Conservation (phyloP, 73 alveolate species). For the Paraurostyla sp. region DNA sequence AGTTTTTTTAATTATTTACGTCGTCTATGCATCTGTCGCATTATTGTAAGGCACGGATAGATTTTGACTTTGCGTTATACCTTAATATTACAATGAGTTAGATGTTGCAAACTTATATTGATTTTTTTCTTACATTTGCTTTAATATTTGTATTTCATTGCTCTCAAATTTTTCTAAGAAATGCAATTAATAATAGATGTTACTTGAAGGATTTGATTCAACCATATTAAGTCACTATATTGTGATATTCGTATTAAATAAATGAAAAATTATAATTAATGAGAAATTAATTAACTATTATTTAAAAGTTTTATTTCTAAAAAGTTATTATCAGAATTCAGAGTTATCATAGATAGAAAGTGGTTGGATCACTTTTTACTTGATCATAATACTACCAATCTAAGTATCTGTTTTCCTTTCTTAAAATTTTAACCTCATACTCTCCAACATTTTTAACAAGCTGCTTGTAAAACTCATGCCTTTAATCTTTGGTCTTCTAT, state of each 20-base stretch:
- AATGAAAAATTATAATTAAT: neutral
- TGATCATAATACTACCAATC: constrained; percentile 19
- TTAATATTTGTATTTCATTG: neutral
- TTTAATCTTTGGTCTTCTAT: neutral
- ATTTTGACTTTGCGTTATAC: no score
- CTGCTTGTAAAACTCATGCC: constrained; percentile 62
- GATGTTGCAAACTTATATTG: neutral
- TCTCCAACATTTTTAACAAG: neutral
- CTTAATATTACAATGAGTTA: no score
- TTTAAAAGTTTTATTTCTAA: no score
- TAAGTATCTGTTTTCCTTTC: constrained; percentile 55
- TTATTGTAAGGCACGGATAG: no score
- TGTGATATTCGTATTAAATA: neutral
- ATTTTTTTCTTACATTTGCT: neutral
- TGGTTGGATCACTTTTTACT: neutral
- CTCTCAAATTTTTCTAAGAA: neutral
- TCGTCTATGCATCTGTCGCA: neutral
- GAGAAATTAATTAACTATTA: neutral
- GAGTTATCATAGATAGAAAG: neutral
- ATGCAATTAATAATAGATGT: neutral
- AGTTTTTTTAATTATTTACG: neutral
- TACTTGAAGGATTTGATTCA: constrained; percentile 3
- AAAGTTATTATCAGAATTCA: neutral
- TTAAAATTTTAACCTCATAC: constrained; percentile 2
- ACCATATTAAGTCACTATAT: constrained; percentile 7